These are phyloP conservation scores for Barnettozyma sp. DNA, from an alignment of 805 yeast genomes.

Conservation along the genomic window DNA sequence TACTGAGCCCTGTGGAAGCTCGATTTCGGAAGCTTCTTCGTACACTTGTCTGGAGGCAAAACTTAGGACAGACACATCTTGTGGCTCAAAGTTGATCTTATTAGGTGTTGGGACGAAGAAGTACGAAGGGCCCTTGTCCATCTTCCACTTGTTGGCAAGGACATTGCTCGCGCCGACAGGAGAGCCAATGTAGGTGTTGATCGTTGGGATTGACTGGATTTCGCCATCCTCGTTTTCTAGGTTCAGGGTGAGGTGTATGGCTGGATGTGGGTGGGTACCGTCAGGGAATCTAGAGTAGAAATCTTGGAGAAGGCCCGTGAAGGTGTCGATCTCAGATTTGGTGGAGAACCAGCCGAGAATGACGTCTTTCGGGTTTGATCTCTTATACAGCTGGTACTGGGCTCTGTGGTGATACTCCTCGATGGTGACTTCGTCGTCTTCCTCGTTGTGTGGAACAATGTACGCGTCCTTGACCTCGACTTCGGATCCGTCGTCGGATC, in stretches of 20 bases:
- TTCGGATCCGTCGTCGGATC: constrained; percentile 78
- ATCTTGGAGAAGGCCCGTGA: constrained; percentile 74
- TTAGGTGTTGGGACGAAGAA: constrained; percentile 75
- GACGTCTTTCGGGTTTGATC: constrained; percentile 69
- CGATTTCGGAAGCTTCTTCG: constrained; percentile 21
- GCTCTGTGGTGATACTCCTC: constrained; percentile 71
- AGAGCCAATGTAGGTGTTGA: constrained; percentile 70
- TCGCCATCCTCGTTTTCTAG: constrained; percentile 35
- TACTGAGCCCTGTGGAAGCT: constrained; percentile 29
- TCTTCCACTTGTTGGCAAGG: constrained; percentile 30
- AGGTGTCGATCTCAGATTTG: constrained; percentile 51
- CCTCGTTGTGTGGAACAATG: constrained; percentile 74
- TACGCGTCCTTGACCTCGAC: constrained; percentile 70
- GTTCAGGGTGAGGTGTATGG: constrained; percentile 70
- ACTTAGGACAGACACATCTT: constrained; percentile 55
- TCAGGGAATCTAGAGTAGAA: constrained; percentile 65
- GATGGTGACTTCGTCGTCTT: constrained; percentile 67
- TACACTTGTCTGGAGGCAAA: constrained; percentile 35
- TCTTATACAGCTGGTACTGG: constrained; percentile 64
- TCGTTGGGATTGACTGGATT: constrained; percentile 42
- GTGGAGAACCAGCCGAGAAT: constrained; percentile 85
- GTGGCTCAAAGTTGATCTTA: constrained; percentile 46
- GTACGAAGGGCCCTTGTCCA: constrained; percentile 39
- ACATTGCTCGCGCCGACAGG: constrained; percentile 53
- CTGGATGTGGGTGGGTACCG: constrained; percentile 68